Evolutionary conservation across 805 yeast species (phyloP), one percentile per base, ranked within the genome.

Genomic region (Barnettozyma californica): DNA sequence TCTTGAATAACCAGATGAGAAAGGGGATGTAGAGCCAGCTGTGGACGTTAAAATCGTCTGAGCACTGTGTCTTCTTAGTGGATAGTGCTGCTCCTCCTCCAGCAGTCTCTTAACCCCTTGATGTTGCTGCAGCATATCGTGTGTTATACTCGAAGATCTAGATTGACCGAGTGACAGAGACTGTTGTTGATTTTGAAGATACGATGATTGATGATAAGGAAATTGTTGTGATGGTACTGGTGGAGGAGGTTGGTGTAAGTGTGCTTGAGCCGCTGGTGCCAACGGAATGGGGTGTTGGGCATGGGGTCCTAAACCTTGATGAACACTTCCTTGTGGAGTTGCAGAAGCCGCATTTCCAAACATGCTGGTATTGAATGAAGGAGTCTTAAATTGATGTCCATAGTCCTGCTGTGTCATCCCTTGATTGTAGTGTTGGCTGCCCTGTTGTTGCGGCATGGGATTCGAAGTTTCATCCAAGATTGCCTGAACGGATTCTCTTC

Each of bases 401-500:
- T 29, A 26, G 41, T 37, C 47, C 44, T 16, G 43, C 33, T 23
- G 37, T n/a, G 26, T 14, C 5, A 36, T 23, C 39, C 26, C 33
- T 35, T 35, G 38, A 9, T 18, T 18, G 21, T 35, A 35, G 3
- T 21, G 16, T 8, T 38, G 27, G 46, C 36, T 39, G 35, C 8
- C 23, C 36, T 41, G 44, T 26, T 16, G 35, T 33, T 19, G 46
- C 41, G n/a, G 38, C 43, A 27, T 25, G 7, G 5, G 42, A 23
- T 2, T 44, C 44, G 42, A 26, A 10, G 33, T 14, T 37, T 33
- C 26, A 18, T 54, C 57, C 8, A 55, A 33, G 9, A 57, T 48
- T 7, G 67, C 60, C 31, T 63, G 63, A 10, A 66, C 63, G 2
- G 72, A 64, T 26, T 75, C 74, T 54, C 89, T 70, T 59, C 94